Evolutionary conservation across 2,329 filamentous ascomycete genomes (phyloP).

Genomic region (Curvularia sp.): DNA sequence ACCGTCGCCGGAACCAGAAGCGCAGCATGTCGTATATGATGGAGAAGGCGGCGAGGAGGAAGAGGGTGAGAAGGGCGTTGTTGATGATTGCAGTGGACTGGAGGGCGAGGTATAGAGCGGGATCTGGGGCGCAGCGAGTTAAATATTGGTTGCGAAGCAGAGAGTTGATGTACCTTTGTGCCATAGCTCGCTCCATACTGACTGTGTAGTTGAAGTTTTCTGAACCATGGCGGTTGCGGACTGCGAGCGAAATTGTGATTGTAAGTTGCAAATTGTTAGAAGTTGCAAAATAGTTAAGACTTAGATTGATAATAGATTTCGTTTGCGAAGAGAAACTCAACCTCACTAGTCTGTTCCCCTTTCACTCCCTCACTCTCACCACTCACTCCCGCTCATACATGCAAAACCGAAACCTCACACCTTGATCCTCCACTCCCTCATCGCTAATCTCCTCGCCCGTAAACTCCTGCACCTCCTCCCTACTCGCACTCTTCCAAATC

Average conservation of each 20-base stretch:
- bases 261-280: neutral
- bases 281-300: neutral
- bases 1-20: neutral
- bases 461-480: constrained; percentile 66
- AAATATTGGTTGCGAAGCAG: neutral
- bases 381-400: constrained; percentile 64
- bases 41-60: constrained; percentile 11
- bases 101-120: constrained; percentile 5
- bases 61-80: constrained; percentile 3
- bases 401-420: constrained; percentile 72
- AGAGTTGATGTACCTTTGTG: constrained; percentile 1
- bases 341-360: neutral
- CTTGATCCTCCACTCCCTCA: constrained; percentile 67
- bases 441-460: constrained; percentile 69
- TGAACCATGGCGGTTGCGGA: neutral
- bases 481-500: constrained; percentile 63
- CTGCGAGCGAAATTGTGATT: neutral
- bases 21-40: neutral
- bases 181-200: constrained; percentile 13
- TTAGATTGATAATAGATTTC: neutral
- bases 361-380: constrained; percentile 2
- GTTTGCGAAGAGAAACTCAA: neutral
- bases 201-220: neutral
- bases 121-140: neutral
- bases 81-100: neutral